Base-by-base conservation (phyloP, 176 grass and related monocot species). In the Pontederia paniculata region DNA sequence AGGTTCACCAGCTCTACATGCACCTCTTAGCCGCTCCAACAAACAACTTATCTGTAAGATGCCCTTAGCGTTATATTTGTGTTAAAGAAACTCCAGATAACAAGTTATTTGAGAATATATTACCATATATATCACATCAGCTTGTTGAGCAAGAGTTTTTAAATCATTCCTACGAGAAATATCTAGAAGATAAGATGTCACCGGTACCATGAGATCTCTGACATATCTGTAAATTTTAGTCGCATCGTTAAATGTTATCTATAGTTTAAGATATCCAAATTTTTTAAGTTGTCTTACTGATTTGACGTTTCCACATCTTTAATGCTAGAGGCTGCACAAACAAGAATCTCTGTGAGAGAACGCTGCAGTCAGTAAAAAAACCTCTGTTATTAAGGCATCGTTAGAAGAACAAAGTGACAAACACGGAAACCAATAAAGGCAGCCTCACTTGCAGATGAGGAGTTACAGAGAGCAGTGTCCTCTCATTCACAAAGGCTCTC, bases 341-440 rank as follows among this genome's bases (percentile, higher is more conserved):
- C 77, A 75, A 97, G 86, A 74, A 83, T 97, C 76, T 97, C 86
- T 62, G 91, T 82, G 74, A 97, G 86, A 79, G 91, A 86, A 65
- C 91, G 84, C 91, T 96, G 71, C 57, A 49, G 46, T 23, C 67
- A 76, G 18, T 65, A 65, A 75, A 75, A 42, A 42, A 60, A 58
- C 62, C 69, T n/a, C 31, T 44, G 19, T 71, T 67, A n/a, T 22
- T 12, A 70, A 49, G 48, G 48, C 15, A 52, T 64, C 74, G 13
- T 58, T 67, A 66, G 0, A 45, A 57, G 41, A 67, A 20, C 8
- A 17, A 56, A 55, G 61, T 67, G 57, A 44, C 57, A 46, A 13
- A 65, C 25, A 58, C 66, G 45, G 63, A 44, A 23, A 13, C 66
- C 43, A 72, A 74, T 51, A 49, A 13, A 13, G 59, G 0, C 72